Evolutionary conservation across 345 rosid species (phyloP), one percentile per base, ranked within the genome.

Genomic region (Gossypioides kirkii): DNA sequence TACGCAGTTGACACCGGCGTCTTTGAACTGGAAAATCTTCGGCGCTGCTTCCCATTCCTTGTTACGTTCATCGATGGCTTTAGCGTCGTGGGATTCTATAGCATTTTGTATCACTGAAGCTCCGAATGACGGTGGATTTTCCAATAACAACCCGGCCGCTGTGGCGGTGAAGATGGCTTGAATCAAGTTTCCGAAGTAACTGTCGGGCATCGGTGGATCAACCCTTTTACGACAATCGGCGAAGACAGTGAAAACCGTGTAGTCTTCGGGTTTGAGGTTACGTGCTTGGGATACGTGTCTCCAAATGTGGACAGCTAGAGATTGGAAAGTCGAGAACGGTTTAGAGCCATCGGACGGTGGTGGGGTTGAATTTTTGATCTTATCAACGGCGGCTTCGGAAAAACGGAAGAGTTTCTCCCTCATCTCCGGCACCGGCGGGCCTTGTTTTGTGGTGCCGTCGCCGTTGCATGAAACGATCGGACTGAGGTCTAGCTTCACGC

Each of bases 131-230:
- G 90, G 91, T 8, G 96, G 91, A 77, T 89, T 77, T 13, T 75
- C 80, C 38, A 77, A 12, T 20, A 95, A 54, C 0, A 89, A 64
- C 32, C 99, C 97, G 7, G 76, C 97, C 0, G 96, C 90, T 0
- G 97, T 89, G 26, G 65, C 98, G 3, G 97, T 89, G 87, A 91
- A 95, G 53, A 95, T 85, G 5, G 98, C 99, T 71, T 92, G 99
- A 47, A 95, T 95, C 32, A 92, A 80, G 79, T 95, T 95, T 0
- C 98, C 97, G 79, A 95, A 95, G 78, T 92, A 95, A 22, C 80
- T 80, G 0, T 92, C 94, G 49, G 96, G 94, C 94, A 92, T 76
- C 0, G 92, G 91, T 13, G 96, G 99, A 61, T 89, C 82, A 0
- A 92, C 92, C 41, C 98, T 89, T 73, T 89, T 82, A 25, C 99